phyloP scores from a whole-genome alignment of 2,329 filamentous ascomycete species.

The Immersiporthe knoxdaviesiana region DNA sequence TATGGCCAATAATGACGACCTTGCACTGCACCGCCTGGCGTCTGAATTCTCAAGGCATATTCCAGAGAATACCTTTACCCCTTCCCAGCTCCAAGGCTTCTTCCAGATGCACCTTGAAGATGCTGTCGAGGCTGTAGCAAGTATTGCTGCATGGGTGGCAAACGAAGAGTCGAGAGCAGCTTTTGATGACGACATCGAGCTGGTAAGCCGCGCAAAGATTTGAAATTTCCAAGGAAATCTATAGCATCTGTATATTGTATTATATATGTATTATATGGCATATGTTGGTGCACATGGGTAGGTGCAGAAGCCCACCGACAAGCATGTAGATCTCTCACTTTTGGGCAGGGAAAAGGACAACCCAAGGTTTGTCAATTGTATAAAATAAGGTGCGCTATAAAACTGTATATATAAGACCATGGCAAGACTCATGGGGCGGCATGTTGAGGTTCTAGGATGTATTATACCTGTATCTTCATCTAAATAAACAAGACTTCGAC shows the following conservation, averaged over 20 bases:
- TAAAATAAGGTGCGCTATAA: no score
- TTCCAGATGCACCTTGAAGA: conserved; percentile 41
- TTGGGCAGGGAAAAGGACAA: not conserved
- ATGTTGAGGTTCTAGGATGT: not conserved
- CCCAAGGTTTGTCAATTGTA: not conserved
- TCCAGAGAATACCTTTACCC: conserved; percentile 41
- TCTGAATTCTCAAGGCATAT: conserved; percentile 37
- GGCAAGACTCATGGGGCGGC: not conserved
- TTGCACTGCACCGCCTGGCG: conserved; percentile 32
- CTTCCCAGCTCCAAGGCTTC: conserved; percentile 42
- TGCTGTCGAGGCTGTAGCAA: conserved; percentile 36
- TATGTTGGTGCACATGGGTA: not conserved
- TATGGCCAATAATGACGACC: not conserved
- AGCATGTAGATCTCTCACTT: not conserved
- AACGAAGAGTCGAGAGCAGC: conserved; percentile 14
- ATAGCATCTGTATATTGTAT: conserved; percentile 12
- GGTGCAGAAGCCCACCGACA: not conserved
- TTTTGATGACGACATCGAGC: conserved; percentile 26
- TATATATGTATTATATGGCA: conserved; percentile 13
- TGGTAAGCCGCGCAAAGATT: conserved; percentile 13
- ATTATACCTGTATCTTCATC: not conserved
- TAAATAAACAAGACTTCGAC: not conserved
- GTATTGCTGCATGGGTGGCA: conserved; percentile 19
- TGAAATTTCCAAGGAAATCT: conserved; percentile 8
- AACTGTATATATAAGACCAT: not conserved